These are phyloP conservation scores for Fusarium mundagurra DNA, from an alignment of 2,329 filamentous ascomycete genomes.

Conservation along the genomic window DNA sequence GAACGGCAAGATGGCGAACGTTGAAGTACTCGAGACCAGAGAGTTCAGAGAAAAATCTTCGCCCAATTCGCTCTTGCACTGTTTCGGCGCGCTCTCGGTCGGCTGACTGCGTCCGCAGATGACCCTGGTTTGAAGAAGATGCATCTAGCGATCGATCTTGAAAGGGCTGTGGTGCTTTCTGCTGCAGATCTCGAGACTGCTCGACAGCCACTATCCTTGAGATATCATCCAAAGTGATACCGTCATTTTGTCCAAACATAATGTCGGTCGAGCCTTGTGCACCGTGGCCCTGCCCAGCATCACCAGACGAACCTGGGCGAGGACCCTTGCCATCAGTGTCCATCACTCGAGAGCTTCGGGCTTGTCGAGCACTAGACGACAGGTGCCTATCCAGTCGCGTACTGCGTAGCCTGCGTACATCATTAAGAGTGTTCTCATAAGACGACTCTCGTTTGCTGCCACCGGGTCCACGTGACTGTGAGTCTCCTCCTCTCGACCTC, in stretches of 20 bases:
- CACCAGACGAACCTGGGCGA: constrained; percentile 77
- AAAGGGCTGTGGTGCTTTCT: constrained; percentile 55
- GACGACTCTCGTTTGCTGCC: constrained; percentile 70
- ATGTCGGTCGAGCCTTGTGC: constrained; percentile 72
- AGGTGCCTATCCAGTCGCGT: constrained; percentile 94
- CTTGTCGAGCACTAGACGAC: constrained; percentile 91
- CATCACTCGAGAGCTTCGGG: constrained; percentile 90
- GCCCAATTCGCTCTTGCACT: constrained; percentile 64
- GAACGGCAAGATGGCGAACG: constrained; percentile 90
- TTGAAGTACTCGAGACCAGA: constrained; percentile 98
- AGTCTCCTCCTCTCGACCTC: constrained; percentile 51
- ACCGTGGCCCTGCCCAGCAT: constrained; percentile 54
- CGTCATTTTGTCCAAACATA: constrained; percentile 90
- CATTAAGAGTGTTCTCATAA: constrained; percentile 95
- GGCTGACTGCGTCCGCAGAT: constrained; percentile 69
- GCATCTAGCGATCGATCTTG: constrained; percentile 52
- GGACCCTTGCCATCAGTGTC: constrained; percentile 71
- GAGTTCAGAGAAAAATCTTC: constrained; percentile 95
- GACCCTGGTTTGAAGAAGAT: constrained; percentile 68
- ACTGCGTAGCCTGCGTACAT: constrained; percentile 90
- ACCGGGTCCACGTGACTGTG: constrained; percentile 28
- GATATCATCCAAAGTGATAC: constrained; percentile 94
- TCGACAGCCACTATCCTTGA: constrained; percentile 95
- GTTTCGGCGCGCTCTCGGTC: constrained; percentile 63
- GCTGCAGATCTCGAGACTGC: constrained; percentile 91